phyloP scores from a whole-genome alignment of 805 yeast genomes.

The Candida adriatica region DNA sequence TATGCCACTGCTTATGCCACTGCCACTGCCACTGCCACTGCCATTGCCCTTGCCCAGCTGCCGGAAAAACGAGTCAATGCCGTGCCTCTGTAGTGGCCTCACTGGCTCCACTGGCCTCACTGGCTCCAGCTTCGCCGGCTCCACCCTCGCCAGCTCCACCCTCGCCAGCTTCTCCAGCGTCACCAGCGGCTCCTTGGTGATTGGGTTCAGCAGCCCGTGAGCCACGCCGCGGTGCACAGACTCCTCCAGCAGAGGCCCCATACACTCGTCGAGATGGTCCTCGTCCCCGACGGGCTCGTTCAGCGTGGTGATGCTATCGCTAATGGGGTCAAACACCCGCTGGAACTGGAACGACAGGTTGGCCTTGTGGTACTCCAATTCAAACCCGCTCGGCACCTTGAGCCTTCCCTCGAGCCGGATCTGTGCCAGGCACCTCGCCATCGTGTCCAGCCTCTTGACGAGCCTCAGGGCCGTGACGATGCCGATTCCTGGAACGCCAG shows the following conservation, averaged over 20 bases:
- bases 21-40: no score
- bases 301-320: constrained; percentile 44
- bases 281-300: constrained; percentile 28
- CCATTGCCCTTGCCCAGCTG: no score
- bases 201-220: constrained; percentile 61
- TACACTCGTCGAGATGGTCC: constrained; percentile 29
- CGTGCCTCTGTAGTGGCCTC: no score
- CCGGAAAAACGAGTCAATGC: no score
- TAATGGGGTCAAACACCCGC: constrained; percentile 71
- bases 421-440: constrained; percentile 50
- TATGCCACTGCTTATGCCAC: no score
- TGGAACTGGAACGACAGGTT: constrained; percentile 76
- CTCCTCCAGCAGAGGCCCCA: constrained; percentile 33
- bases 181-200: constrained; percentile 19
- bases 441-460: constrained; percentile 41
- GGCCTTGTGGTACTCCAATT: constrained; percentile 58
- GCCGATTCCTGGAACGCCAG: constrained; percentile 80
- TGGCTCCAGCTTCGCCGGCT: no score
- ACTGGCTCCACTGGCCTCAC: no score
- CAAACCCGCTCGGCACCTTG: constrained; percentile 49
- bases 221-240: constrained; percentile 52
- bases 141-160: no score
- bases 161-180: no score
- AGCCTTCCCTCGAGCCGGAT: constrained; percentile 56
- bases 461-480: constrained; percentile 64